Conservation (phyloP, 2,329 filamentous ascomycete species). For the Simplicillium sp. region DNA sequence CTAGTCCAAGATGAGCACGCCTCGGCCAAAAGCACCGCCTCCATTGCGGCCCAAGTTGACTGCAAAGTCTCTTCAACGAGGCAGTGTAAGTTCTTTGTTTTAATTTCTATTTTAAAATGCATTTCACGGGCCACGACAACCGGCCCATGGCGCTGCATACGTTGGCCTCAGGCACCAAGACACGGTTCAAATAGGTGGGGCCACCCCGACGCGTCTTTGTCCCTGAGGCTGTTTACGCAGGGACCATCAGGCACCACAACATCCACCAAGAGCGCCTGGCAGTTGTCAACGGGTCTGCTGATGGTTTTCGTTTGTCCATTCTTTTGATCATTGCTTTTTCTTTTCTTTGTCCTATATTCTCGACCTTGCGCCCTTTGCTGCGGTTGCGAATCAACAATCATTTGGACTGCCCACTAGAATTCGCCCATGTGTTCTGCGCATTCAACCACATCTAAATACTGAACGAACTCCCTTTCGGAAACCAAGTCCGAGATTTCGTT, state of each 20-base stretch:
- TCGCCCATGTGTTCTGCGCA: conserved; percentile 1
- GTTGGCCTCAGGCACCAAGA: conserved; percentile 4
- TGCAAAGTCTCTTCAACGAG: too few species aligned
- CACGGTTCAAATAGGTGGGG: conserved; percentile 2
- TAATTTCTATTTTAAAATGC: too few species aligned
- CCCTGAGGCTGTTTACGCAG: not conserved
- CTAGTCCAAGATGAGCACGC: too few species aligned
- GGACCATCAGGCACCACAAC: not conserved
- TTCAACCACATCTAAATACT: not conserved
- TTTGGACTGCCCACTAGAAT: too few species aligned
- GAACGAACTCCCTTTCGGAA: not conserved
- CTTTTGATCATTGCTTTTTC: not conserved
- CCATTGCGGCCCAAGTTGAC: too few species aligned
- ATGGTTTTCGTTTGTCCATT: not conserved
- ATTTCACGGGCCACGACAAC: too few species aligned
- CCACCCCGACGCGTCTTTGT: conserved; percentile 4
- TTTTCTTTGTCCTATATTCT: too few species aligned
- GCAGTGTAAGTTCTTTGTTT: too few species aligned
- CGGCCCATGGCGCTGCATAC: too few species aligned
- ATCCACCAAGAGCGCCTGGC: too few species aligned
- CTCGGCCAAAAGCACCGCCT: too few species aligned
- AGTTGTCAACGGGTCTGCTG: not conserved
- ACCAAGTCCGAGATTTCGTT: not conserved
- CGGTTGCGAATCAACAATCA: not conserved
- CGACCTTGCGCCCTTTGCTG: not conserved